phyloP scores from a whole-genome alignment of 2,329 filamentous ascomycete species.

The Aspergillus sp. region DNA sequence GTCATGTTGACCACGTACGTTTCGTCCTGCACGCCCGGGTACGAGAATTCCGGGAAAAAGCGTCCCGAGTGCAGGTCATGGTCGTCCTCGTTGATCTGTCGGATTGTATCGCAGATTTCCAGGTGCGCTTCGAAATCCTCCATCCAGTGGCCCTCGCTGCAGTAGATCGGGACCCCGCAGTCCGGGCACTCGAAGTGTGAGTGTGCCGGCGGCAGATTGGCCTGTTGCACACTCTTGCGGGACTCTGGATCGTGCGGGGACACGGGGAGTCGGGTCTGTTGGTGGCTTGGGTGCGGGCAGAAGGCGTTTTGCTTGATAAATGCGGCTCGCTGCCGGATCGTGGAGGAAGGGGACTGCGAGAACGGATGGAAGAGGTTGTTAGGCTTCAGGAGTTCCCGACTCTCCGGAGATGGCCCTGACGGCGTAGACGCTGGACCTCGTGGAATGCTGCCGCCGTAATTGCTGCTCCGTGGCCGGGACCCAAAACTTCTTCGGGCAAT shows the following conservation, averaged over 20 bases:
- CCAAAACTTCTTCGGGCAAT: constrained; percentile 20
- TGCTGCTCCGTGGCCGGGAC: constrained; percentile 12
- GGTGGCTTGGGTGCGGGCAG: constrained; percentile 85
- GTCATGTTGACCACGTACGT: constrained; percentile 94
- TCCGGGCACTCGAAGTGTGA: constrained; percentile 93
- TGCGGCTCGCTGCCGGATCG: constrained; percentile 77
- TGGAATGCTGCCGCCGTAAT: constrained; percentile 10
- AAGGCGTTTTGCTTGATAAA: constrained; percentile 90
- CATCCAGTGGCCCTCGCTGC: constrained; percentile 89
- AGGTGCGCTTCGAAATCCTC: constrained; percentile 91
- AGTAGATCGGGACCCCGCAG: constrained; percentile 89
- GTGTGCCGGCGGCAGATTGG: constrained; percentile 61
- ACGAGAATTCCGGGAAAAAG: constrained; percentile 88
- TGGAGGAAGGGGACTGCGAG: constrained; percentile 76
- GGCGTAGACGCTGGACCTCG: constrained; percentile 19
- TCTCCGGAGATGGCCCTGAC: constrained; percentile 14
- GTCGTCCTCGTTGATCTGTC: constrained; percentile 95
- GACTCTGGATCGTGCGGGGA: constrained; percentile 58
- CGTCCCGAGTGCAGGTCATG: constrained; percentile 87
- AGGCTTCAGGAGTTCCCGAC: constrained; percentile 47
- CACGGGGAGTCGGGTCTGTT: constrained; percentile 60
- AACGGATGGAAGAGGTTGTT: constrained; percentile 93
- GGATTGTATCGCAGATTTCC: constrained; percentile 81
- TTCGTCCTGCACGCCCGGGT: constrained; percentile 81
- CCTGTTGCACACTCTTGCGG: constrained; percentile 39